Percentiles rank a stretch among this genome's conserved stretches.
These are phyloP conservation scores for Escallonia herrerae DNA, from an alignment of 129 eudicot species.

Conservation along the genomic window DNA sequence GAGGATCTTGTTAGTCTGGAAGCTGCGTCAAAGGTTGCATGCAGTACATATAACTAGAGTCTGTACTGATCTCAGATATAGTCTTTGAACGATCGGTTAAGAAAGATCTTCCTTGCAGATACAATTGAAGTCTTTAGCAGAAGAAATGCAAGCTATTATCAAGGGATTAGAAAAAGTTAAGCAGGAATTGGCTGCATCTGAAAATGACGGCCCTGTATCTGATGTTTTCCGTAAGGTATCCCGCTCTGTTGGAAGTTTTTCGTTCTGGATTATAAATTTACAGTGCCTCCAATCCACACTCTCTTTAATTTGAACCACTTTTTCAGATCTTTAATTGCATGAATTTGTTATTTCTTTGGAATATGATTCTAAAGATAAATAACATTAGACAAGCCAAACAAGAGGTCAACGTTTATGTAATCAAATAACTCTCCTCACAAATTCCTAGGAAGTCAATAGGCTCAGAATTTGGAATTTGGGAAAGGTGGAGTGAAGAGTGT, in stretches of 20 bases:
- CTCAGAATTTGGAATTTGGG: too few relatives aligned
- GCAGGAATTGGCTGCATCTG: constrained; percentile 81
- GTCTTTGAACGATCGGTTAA: constrained; percentile 10
- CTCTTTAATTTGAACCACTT: too few relatives aligned
- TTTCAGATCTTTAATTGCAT: too few relatives aligned
- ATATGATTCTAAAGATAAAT: too few relatives aligned
- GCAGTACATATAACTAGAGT: constrained; percentile 6
- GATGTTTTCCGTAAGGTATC: constrained; percentile 74
- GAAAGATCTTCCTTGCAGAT: constrained; percentile 42
- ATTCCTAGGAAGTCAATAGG: too few relatives aligned
- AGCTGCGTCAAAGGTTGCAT: constrained; percentile 74
- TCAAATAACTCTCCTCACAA: too few relatives aligned
- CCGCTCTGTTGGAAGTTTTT: constrained; percentile 15
- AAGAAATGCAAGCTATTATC: constrained; percentile 97
- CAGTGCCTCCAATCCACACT: too few relatives aligned
- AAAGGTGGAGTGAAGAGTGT: too few relatives aligned
- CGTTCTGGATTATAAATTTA: not conserved
- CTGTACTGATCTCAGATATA: not conserved
- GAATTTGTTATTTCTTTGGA: too few relatives aligned
- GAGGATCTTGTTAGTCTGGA: constrained; percentile 79
- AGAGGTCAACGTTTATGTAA: too few relatives aligned
- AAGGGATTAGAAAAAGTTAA: constrained; percentile 92
- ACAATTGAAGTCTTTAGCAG: constrained; percentile 94
- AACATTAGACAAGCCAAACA: too few relatives aligned
- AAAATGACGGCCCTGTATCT: constrained; percentile 94